Base-by-base conservation (phyloP, 768 basidiomycete species). In the Auriscalpium microsporum region DNA sequence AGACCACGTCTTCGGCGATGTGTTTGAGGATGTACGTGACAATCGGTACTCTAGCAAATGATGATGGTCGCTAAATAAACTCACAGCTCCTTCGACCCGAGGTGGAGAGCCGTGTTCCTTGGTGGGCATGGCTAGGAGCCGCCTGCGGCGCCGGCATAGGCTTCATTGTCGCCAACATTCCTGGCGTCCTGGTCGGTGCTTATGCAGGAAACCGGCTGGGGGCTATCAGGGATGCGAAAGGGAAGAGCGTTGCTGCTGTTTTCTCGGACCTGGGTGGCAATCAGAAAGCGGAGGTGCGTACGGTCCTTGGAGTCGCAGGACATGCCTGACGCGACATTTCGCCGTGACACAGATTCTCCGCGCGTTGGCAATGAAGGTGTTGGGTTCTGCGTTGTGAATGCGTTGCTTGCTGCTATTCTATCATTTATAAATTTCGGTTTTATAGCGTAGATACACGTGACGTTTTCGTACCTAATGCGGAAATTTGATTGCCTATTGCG, bases 201-300 rank as follows among this genome's bases (percentile, higher is more conserved):
- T 79, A 86, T 61, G 90, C 91, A 0, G 94, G 94, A 0, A 95
- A 94, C 66, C 76, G 90, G n/a, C 71, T 96, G 33, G 94, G 94
- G 45, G 91, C 93, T 3, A 76, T 97, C 48, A 77, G 94, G 55
- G 94, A 97, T 65, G 94, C 94, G 4, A 97, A 97, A 73, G 89
- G 94, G 10, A 92, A 90, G 77, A 87, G 87, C 58, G 93, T 97
- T 21, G 92, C 89, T 2, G 79, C 86, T 9, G 94, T 96, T 16
- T 97, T 97, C 68, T 71, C 75, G 47, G 80, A 87, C 19, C 76
- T 96, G 23, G 85, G 82, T 16, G 79, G 82, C 2, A 73, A 73
- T 50, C 87, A 94, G 75, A 94, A 90, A 68, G 91, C 93, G 48
- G 89, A 95, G 82, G 93, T 90, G 63, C 60, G 74, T 65, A 8